Evolutionary conservation across 176 grass and related monocot genomes (phyloP), one percentile per base, ranked within the genome.

Genomic region (Avena eriantha): DNA sequence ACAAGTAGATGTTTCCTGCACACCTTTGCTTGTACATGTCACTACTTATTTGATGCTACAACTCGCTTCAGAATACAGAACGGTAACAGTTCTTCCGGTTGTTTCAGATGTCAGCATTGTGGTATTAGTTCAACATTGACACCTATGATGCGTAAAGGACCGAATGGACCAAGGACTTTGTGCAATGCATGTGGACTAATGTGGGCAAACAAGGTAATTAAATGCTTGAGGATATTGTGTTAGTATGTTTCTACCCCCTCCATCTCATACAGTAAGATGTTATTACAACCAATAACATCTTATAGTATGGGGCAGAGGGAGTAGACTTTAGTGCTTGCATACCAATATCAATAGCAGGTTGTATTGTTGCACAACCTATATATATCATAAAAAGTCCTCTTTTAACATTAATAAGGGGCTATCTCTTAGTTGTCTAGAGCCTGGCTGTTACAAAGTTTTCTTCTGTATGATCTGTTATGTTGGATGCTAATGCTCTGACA

Each of bases 131-230:
- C 93, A 60, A 86, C 81, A 10, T 67, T 72, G 45, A 95, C 93
- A 21, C 96, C 96, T 82, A 98, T 98, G 96, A 98, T 98, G 96
- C 93, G 96, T 24, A 92, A 92, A 77, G 96, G 96, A 86, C 96
- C 96, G 76, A 92, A 98, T 67, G 96, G 96, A 55, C 92, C 96
- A 60, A 98, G 93, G 81, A 98, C 93, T 12, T 77, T 98, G 55
- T 98, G 96, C 84, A 98, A 98, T 88, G 96, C 96, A 76, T 98
- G 96, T 69, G 96, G 96, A 58, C 85, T 98, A 45, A 95, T 95
- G 90, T 98, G 96, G 96, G 96, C 93, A 89, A 98, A 98, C 55
- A 98, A 98, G 96, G 96, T 98, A 90, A 35, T 65, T 85, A 54
- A 54, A 76, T 54, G 15, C 54, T 85, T 39, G 3, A 43, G 54